Evolutionary conservation across 306 rosid genomes (phyloP).

Genomic region (Gleditsia sinensis): DNA sequence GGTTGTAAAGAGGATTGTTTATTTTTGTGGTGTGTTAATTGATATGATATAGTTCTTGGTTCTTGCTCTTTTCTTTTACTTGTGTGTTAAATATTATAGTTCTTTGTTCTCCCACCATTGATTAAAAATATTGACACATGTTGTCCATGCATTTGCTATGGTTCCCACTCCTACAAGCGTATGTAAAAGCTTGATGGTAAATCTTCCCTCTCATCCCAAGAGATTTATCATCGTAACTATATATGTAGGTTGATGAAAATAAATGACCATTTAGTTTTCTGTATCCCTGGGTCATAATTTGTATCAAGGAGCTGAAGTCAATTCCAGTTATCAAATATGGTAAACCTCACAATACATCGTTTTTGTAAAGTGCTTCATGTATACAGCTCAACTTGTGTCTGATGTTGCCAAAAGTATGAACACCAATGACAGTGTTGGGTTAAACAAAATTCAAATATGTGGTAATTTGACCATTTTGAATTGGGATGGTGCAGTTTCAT

Average conservation of each 20-base stretch:
- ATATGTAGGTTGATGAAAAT: slow-evolving; percentile 14
- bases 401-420: slow-evolving; percentile 13
- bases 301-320: slow-evolving; percentile 27
- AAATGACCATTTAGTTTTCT: slow-evolving; percentile 1
- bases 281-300: no score
- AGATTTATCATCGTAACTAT: slow-evolving; percentile 5
- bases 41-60: slow-evolving; percentile 5
- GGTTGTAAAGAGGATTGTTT: slow-evolving; percentile 11
- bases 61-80: slow-evolving; percentile 3
- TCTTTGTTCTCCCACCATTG: no score
- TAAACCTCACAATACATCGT: slow-evolving; percentile 16
- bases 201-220: not conserved
- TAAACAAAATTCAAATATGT: not conserved
- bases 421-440: slow-evolving; percentile 23
- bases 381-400: slow-evolving; percentile 6
- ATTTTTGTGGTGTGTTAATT: not conserved
- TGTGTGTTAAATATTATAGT: not conserved
- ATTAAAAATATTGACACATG: not conserved
- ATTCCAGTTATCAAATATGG: slow-evolving; percentile 6
- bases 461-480: slow-evolving; percentile 28
- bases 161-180: slow-evolving; percentile 13
- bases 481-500: slow-evolving; percentile 30
- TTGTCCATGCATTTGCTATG: slow-evolving; percentile 23
- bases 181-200: slow-evolving; percentile 24
- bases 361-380: slow-evolving; percentile 12